These are phyloP conservation scores for Bassia scoparia DNA, from an alignment of 148 eudicot genomes.

Conservation along the genomic window DNA sequence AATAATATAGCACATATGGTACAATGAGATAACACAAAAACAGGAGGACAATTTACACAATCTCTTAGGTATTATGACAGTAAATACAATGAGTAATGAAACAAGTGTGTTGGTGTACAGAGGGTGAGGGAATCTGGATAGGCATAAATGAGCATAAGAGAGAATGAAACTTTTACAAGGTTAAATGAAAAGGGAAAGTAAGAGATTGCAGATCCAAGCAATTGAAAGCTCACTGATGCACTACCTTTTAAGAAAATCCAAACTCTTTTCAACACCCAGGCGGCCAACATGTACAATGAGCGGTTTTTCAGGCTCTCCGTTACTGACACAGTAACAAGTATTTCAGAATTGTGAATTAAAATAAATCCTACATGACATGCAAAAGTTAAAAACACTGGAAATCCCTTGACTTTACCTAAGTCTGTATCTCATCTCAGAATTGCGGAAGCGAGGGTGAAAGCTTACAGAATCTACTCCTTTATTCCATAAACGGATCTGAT, in stretches of 20 bases:
- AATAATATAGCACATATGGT: not conserved
- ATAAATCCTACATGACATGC: not conserved
- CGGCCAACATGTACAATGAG: slow-evolving; percentile 51
- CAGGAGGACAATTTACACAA: not conserved
- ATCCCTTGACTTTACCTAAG: slow-evolving; percentile 46
- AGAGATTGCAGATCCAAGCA: not conserved
- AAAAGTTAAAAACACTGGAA: not conserved
- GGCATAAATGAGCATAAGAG: too few relatives aligned
- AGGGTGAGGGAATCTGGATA: too few relatives aligned
- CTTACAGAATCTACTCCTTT: slow-evolving; percentile 98
- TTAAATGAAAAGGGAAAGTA: not conserved
- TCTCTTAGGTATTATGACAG: not conserved
- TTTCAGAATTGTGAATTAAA: not conserved
- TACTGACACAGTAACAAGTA: slow-evolving; percentile 39
- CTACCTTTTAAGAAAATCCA: slow-evolving; percentile 49
- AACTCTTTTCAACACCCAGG: slow-evolving; percentile 49
- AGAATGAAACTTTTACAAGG: not conserved
- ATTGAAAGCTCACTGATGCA: not conserved
- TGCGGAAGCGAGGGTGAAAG: slow-evolving; percentile 75
- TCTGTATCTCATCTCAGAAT: slow-evolving; percentile 76
- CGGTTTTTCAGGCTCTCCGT: slow-evolving; percentile 54
- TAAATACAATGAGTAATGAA: not conserved
- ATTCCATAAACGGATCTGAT: slow-evolving; percentile 80
- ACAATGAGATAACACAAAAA: not conserved
- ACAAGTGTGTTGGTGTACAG: too few relatives aligned